Conservation (phyloP, 331 rosid species). For the Pyracantha coccinea region DNA sequence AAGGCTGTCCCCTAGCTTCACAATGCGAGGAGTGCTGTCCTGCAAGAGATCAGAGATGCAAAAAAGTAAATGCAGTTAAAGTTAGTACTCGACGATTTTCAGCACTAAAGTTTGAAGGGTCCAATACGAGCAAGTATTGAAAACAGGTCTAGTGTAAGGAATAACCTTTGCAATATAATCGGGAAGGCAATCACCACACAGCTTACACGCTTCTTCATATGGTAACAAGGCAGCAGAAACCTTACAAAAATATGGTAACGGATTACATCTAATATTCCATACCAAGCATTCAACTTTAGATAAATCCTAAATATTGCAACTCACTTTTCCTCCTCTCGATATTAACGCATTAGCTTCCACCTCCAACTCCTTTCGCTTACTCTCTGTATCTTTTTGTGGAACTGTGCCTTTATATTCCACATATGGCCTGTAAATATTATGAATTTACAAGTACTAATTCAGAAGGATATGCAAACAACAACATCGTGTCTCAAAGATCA, state of each 20-base stretch:
- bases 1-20: constrained; percentile 41
- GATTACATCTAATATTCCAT: constrained; percentile 9
- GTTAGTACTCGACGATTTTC: background rate
- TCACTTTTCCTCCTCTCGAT: constrained; percentile 54
- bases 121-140: background rate
- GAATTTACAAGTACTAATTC: background rate
- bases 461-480: background rate
- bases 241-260: constrained; percentile 24
- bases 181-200: constrained; percentile 68
- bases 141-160: constrained; percentile 1
- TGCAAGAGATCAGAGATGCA: constrained; percentile 23
- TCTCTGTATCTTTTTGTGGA: constrained; percentile 46
- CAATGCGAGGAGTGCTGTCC: constrained; percentile 65
- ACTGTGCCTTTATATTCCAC: constrained; percentile 65
- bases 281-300: constrained; percentile 7
- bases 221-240: constrained; percentile 38
- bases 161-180: constrained; percentile 69
- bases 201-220: constrained; percentile 58
- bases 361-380: constrained; percentile 56
- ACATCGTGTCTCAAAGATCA: background rate
- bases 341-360: constrained; percentile 47
- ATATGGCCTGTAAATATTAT: constrained; percentile 51
- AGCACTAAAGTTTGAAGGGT: background rate
- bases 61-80: background rate
- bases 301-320: constrained; percentile 12